Base-by-base conservation (phyloP, 2,329 filamentous ascomycete genomes). In the Byssothecium circinans region DNA sequence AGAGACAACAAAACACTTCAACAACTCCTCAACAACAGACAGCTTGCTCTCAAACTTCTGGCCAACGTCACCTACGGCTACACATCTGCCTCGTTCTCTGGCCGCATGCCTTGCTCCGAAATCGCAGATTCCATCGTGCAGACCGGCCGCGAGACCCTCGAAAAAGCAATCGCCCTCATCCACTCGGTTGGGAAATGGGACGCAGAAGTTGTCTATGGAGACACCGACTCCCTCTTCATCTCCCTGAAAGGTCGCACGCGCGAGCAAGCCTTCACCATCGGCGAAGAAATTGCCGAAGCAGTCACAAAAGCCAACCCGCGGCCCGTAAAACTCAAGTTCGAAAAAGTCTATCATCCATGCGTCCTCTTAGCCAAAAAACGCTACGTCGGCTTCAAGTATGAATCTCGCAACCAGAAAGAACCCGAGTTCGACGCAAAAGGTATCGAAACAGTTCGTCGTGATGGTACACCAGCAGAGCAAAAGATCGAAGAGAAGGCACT, bases 41-140 rank as follows among this genome's bases (percentile, higher is more conserved):
- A 99, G 61, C 78, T 99, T 3, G 94, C 94, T 0, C 80, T 99
- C 20, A 99, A 99, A 67, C 79, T 99, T 6, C 89, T 99, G 32
- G 94, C 94, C n/a, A 99, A 99, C 61, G 94, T 99, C 57, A 99
- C 94, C 0, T 99, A 99, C 64, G 94, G 94, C 10, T 99, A 99
- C 72, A 94, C 94, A 0, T 97, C 94, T 2, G 94, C 94, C 0
- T 95, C 90, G 0, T 99, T 96, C 70, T 97, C 92, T 0, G 94
- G 94, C 0, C 84, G 94, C 19, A 97, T 99, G 94, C 94, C 94
- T 0, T 99, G 94, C 69, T 90, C 91, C 1, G 94, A 99, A 70
- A 96, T 99, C 54, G 94, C 94, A 7, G 94, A 99, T 74, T 96
- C 90, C 70, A 99, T 99, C 61, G 94, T 99, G 0, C 92, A 99